Percentiles rank a stretch among this genome's conserved stretches.
Evolutionary conservation across 345 rosid genomes (phyloP).

Genomic region (Aurinia saxatilis): DNA sequence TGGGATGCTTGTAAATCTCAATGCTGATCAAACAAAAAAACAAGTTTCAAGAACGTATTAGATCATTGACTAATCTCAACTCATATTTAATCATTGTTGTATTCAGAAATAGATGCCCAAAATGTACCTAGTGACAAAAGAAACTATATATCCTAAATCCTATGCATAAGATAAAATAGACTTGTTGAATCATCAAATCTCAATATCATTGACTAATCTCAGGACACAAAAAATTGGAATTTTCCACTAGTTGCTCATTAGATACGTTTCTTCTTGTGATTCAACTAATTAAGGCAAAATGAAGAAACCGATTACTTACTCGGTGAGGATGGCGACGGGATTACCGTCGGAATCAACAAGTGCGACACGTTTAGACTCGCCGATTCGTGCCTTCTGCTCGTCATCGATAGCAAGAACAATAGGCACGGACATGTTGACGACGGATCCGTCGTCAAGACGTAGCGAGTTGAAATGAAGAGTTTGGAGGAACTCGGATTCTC

Average conservation of each 20-base stretch:
- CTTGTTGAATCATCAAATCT: too few species aligned
- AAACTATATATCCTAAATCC: too few species aligned
- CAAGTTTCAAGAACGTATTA: background rate
- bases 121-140: too few species aligned
- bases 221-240: background rate
- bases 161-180: too few species aligned
- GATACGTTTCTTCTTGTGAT: too few species aligned
- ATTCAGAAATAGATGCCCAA: too few species aligned
- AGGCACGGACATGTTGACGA: slow-evolving; percentile 96
- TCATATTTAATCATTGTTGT: too few species aligned
- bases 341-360: slow-evolving; percentile 64
- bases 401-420: slow-evolving; percentile 87
- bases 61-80: background rate
- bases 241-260: too few species aligned
- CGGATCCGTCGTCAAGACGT: slow-evolving; percentile 83
- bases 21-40: slow-evolving; percentile 42
- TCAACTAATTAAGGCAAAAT: too few species aligned
- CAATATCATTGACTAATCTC: background rate
- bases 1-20: slow-evolving; percentile 94
- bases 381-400: slow-evolving; percentile 54
- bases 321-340: slow-evolving; percentile 64
- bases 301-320: slow-evolving; percentile 41
- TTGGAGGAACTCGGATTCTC: slow-evolving; percentile 99
- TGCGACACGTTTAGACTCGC: slow-evolving; percentile 61
- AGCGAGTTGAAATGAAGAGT: slow-evolving; percentile 98